Percentiles rank a stretch among this genome's conserved stretches.
These are phyloP conservation scores for Allium cepa DNA, from an alignment of 106 monocot species.

Conservation along the genomic window DNA sequence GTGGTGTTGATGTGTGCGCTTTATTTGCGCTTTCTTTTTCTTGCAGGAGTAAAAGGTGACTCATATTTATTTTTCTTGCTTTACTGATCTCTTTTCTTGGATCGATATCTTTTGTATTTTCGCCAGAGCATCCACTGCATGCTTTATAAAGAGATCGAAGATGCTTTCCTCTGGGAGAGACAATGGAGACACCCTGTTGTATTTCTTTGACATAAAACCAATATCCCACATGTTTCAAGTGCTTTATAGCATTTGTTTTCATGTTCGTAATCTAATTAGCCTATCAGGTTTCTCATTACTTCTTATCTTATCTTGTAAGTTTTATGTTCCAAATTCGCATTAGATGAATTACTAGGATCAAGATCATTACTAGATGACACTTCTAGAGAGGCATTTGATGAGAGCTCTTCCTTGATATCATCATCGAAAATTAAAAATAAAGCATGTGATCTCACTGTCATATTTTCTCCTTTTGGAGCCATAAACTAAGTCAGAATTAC, in stretches of 20 bases:
- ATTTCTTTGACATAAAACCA: slow-evolving; percentile 16
- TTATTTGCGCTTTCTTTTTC: background rate
- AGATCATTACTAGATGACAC: background rate
- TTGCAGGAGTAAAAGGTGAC: background rate
- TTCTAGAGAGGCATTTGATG: background rate
- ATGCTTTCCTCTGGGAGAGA: slow-evolving; percentile 26
- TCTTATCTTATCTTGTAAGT: slow-evolving; percentile 10
- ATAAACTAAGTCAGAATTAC: slow-evolving; percentile 18
- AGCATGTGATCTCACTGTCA: background rate
- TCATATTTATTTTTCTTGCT: slow-evolving; percentile 16
- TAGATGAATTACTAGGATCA: slow-evolving; percentile 14
- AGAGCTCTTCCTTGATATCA: background rate
- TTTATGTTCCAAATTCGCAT: slow-evolving; percentile 17
- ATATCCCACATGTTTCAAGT: slow-evolving; percentile 47
- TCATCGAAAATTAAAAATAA: too few species aligned
- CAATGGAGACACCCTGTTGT: slow-evolving; percentile 18
- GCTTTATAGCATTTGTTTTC: slow-evolving; percentile 21
- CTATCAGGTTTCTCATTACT: background rate
- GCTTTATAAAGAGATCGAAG: slow-evolving; percentile 42
- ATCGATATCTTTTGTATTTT: slow-evolving; percentile 4
- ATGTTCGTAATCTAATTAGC: too few species aligned
- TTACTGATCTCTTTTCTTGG: slow-evolving; percentile 3
- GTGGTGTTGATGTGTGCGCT: slow-evolving; percentile 8
- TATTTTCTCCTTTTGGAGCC: slow-evolving; percentile 12
- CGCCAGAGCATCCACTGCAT: slow-evolving; percentile 25